A percentile compares a stretch with the other conserved stretches of the same genome.
These are phyloP conservation scores for Lactifluus piperatus DNA, from an alignment of 768 basidiomycete genomes.

Conservation along the genomic window DNA sequence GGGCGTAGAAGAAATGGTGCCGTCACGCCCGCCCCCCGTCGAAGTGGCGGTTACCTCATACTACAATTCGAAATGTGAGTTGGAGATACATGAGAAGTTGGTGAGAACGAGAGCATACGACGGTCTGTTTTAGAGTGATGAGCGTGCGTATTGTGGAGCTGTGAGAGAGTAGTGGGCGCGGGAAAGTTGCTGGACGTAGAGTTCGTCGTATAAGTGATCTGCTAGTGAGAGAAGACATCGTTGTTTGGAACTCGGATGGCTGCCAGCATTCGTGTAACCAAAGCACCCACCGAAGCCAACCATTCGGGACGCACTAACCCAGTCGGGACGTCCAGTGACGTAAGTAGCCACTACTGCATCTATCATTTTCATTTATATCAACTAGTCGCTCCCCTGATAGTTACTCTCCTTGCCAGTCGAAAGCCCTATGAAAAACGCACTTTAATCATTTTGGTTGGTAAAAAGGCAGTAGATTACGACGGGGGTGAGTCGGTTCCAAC, in stretches of 20 bases:
- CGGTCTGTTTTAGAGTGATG: conserved; percentile 11
- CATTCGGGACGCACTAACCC: neutral
- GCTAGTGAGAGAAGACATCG: neutral
- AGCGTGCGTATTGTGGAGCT: conserved; percentile 1
- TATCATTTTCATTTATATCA: too few species aligned
- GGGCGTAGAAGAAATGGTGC: conserved; percentile 9
- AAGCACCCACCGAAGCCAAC: neutral
- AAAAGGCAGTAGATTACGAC: too few species aligned
- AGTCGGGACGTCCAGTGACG: too few species aligned
- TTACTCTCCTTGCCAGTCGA: too few species aligned
- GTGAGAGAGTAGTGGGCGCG: neutral
- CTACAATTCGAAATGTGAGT: neutral
- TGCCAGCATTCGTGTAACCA: too few species aligned
- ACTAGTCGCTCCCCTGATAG: too few species aligned
- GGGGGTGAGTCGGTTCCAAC: too few species aligned
- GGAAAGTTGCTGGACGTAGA: neutral
- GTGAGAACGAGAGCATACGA: neutral
- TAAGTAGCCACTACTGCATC: too few species aligned
- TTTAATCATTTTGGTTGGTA: too few species aligned
- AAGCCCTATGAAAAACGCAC: too few species aligned
- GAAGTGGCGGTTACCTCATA: conserved; percentile 16
- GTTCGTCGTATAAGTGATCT: neutral
- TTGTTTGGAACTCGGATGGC: neutral
- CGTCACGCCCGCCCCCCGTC: conserved; percentile 12
- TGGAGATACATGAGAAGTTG: neutral